A percentile compares a stretch with the other conserved stretches of the same genome.
Evolutionary conservation across 176 grass and related monocot species (phyloP).

Genomic region (Thalia dealbata): DNA sequence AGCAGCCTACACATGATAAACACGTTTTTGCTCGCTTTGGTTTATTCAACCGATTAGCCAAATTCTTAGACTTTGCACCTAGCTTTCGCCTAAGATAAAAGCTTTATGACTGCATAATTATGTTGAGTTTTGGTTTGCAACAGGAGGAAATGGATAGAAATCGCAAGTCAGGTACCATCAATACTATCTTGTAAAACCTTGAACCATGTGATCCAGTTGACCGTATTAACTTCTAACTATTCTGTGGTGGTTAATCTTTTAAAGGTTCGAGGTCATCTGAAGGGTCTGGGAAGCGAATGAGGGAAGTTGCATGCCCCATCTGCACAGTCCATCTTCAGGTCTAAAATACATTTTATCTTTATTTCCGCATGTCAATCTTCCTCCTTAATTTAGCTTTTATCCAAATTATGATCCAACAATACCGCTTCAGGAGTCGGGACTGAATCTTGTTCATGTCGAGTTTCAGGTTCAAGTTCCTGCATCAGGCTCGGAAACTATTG

Average conservation of each 20-base stretch:
- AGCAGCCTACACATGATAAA: background rate
- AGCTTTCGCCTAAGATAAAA: background rate
- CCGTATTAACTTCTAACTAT: background rate
- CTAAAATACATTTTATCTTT: background rate
- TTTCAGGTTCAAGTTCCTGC: constrained; percentile 79
- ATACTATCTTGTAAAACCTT: constrained; percentile 5
- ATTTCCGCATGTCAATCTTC: background rate
- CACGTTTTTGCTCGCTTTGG: background rate
- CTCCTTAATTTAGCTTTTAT: background rate
- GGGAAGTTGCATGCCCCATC: constrained; percentile 83
- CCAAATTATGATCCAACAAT: background rate
- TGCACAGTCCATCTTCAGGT: constrained; percentile 97
- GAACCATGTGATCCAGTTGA: background rate
- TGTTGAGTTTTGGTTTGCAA: background rate
- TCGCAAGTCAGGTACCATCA: constrained; percentile 72
- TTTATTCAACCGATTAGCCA: background rate
- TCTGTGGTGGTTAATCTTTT: background rate
- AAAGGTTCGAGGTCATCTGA: constrained; percentile 40
- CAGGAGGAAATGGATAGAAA: constrained; percentile 99
- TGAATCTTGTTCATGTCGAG: constrained; percentile 6
- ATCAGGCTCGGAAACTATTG: constrained; percentile 82
- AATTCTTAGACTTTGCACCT: background rate
- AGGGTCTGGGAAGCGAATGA: constrained; percentile 58
- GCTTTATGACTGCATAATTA: background rate
- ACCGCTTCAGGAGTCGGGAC: background rate